phyloP scores from a whole-genome alignment of 1,284 basidiomycete species.

The Sporisorium exsertum region DNA sequence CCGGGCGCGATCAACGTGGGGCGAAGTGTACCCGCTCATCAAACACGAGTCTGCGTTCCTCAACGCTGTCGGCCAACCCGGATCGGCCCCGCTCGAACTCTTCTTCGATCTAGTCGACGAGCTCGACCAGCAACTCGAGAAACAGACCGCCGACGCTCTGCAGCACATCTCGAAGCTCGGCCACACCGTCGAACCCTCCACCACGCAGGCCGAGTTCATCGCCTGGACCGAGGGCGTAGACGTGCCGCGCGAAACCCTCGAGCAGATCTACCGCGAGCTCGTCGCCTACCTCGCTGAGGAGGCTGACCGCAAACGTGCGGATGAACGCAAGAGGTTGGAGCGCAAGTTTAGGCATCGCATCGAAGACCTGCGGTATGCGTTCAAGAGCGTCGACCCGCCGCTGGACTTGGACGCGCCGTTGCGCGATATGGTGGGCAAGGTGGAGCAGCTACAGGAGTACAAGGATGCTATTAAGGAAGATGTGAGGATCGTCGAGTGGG shows the following conservation, averaged over 20 bases:
- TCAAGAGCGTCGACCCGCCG: conserved; percentile 86
- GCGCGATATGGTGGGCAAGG: conserved; percentile 23
- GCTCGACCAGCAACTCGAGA: conserved; percentile 85
- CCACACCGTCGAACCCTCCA: conserved; percentile 71
- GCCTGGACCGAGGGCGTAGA: conserved; percentile 47
- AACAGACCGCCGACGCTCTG: conserved; percentile 77
- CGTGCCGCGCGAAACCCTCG: conserved; percentile 25
- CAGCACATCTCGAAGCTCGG: conserved; percentile 75
- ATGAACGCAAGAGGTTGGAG: conserved; percentile 82
- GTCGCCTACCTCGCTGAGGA: conserved; percentile 36
- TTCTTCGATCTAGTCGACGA: conserved; percentile 94
- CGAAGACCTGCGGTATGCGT: conserved; percentile 94
- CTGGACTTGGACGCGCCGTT: conserved; percentile 48
- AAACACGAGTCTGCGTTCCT: conserved; percentile 83
- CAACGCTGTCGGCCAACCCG: conserved; percentile 86
- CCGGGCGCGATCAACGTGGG: conserved; percentile 88
- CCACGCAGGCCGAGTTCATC: conserved; percentile 73
- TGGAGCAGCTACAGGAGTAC: conserved; percentile 45
- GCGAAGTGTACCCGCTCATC: conserved; percentile 83
- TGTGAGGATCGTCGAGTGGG: conserved; percentile 44
- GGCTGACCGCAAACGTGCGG: conserved; percentile 67
- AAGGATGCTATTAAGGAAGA: conserved; percentile 44
- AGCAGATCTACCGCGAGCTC: conserved; percentile 25
- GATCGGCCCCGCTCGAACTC: conserved; percentile 91
- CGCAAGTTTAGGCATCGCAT: conserved; percentile 85